Conservation (phyloP, 1,284 basidiomycete species). For the Stygiomarasmius scandens region DNA sequence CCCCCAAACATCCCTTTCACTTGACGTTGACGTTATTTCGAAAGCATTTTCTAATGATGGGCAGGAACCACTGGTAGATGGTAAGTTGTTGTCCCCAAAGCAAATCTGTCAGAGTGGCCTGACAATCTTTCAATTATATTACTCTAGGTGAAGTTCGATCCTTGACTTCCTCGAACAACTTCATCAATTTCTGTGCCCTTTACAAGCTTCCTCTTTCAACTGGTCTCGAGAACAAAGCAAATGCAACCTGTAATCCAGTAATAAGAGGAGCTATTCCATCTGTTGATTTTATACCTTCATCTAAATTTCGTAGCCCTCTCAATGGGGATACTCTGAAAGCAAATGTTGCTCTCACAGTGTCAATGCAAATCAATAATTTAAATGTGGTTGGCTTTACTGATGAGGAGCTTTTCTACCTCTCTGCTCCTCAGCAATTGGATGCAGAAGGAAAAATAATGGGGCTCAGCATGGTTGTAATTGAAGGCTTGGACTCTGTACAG, state of each 20-base stretch:
- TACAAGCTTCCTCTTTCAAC: constrained; percentile 30
- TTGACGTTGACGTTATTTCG: not conserved
- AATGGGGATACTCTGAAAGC: constrained; percentile 45
- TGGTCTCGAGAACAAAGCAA: constrained; percentile 37
- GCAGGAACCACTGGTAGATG: not conserved
- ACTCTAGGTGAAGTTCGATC: constrained; percentile 37
- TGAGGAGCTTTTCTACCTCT: not conserved
- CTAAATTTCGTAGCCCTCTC: constrained; percentile 47
- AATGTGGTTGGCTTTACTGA: constrained; percentile 10
- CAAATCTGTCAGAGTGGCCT: not conserved
- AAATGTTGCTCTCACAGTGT: constrained; percentile 48
- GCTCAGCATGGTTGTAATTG: constrained; percentile 53
- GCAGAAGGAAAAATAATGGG: constrained; percentile 40
- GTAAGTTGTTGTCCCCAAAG: not conserved
- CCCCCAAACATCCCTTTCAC: not conserved
- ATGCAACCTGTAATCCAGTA: constrained; percentile 46
- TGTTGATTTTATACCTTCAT: constrained; percentile 41
- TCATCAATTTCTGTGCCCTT: constrained; percentile 44
- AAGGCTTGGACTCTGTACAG: constrained; percentile 39
- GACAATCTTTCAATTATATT: not conserved
- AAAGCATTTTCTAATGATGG: not conserved
- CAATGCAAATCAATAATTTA: constrained; percentile 41
- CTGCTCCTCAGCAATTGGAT: not conserved
- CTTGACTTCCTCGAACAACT: constrained; percentile 41
- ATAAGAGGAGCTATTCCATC: constrained; percentile 33